Evolutionary conservation across 2,329 filamentous ascomycete species (phyloP), one percentile per base, ranked within the genome.

Genomic region (Tolypocladium guangdongense): DNA sequence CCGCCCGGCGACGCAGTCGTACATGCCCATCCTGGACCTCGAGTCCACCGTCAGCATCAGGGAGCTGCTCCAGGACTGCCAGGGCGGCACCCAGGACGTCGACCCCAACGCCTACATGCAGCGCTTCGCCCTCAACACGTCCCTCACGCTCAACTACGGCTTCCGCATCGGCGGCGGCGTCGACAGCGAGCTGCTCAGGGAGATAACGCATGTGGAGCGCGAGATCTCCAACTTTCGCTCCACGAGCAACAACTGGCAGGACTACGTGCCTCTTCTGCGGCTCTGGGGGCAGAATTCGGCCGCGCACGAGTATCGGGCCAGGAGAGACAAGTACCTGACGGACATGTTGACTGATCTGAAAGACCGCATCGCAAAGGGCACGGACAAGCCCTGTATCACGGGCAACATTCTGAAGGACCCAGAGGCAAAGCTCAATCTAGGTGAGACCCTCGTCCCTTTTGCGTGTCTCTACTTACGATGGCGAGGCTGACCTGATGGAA

Each of bases 221-320:
- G 83, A 82, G 6, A 83, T 93, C 27, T 86, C 83, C 52, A 88
- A 88, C 60, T 86, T 91, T 63, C 74, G 88, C 49, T 87, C 82
- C 30, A 92, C 87, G 0, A 88, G 84, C 61, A 89, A 90, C 64
- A 92, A 92, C 65, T 88, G 86, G 82, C 86, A 89, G 62, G 88
- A 93, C 62, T 92, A 92, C 59, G 81, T 93, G n/a, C 87, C 88
- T 0, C 62, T 91, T 6, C 65, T 93, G 56, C 77, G 88, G 32
- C 66, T 90, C 2, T 77, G 81, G 58, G 78, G 83, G 35, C 77
- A 77, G 57, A 89, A 82, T 61, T 74, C 74, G 3, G 77, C 82
- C 49, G 86, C 87, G 0, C 70, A 78, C 8, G 80, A 83, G 56
- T 88, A 84, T 68, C 79, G 87, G 38, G 71, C 73, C n/a, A 76